Base-by-base conservation (phyloP, 2,329 filamentous ascomycete genomes). In the Trichoderma brevicompactum region DNA sequence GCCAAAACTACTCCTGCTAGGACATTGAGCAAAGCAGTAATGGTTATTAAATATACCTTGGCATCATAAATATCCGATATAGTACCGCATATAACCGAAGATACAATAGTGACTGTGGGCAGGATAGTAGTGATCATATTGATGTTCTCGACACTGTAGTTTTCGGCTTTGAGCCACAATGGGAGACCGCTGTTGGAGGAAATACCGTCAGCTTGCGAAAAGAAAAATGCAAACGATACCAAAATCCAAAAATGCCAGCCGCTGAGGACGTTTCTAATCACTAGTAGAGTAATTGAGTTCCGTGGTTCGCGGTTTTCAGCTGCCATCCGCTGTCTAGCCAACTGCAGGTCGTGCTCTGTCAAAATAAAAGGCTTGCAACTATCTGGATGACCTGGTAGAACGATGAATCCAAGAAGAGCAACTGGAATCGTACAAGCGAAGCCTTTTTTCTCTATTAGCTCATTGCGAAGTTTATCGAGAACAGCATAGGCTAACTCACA, bases 1-100 rank as follows among this genome's bases (percentile, higher is more conserved):
- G 71, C 73, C 8, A 79, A 68, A 38, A 77, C 72, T 34, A 74
- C 68, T 36, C 70, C 74, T 6, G 63, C 66, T n/a, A 69, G 48
- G 1, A 70, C 69, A 34, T 70, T 71, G 23, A 69, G 38, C 46
- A 65, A 15, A 10, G 66, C 69, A 17, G 68, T 68, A 17, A 56
- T 41, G 2, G 74, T 72, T 17, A 72, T 72, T 13, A 78, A 66
- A 13, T 71, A 68, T 32, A 76, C 68, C 28, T 79, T 75, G 4
- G 78, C 82, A 2, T 81, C 83, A 63, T 84, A 80, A 0, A 79
- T 79, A 70, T 87, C 85, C 2, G 83, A 85, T 3, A 79, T 77
- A 81, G 83, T 85, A 2, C 83, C 85, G 67, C 84, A 86, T 2
- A 79, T 70, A 0, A 88, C 74, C 0, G 84, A 85, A 2, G 80